These are phyloP conservation scores for Metarhizium rileyi DNA, from an alignment of 2,329 filamentous ascomycete genomes.

Conservation along the genomic window DNA sequence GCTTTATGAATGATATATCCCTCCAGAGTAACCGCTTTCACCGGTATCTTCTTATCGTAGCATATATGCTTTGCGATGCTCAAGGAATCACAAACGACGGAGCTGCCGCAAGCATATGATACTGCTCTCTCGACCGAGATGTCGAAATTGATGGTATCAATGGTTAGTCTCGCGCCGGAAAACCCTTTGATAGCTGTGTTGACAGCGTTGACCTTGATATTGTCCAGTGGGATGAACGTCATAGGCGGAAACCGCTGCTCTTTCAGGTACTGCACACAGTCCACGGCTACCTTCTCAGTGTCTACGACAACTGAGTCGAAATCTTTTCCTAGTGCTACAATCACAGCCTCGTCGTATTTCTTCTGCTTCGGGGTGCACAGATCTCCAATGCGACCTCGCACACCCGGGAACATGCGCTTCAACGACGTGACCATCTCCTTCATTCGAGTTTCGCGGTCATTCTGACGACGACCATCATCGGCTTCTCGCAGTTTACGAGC, in stretches of 20 bases:
- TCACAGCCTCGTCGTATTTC: conserved; percentile 89
- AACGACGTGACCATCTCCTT: conserved; percentile 79
- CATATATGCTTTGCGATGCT: conserved; percentile 82
- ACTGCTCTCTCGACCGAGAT: conserved; percentile 81
- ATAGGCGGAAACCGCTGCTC: conserved; percentile 80
- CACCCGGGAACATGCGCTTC: conserved; percentile 84
- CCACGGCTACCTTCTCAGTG: conserved; percentile 84
- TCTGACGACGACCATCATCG: conserved; percentile 76
- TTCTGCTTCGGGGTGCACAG: conserved; percentile 95
- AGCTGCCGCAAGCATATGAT: conserved; percentile 88
- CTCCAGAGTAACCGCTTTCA: conserved; percentile 89
- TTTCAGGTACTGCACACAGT: conserved; percentile 90
- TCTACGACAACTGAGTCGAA: conserved; percentile 95
- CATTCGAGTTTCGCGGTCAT: conserved; percentile 65
- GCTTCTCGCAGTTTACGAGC: conserved; percentile 74
- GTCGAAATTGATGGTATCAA: conserved; percentile 95
- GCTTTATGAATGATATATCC: conserved; percentile 97
- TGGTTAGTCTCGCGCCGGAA: conserved; percentile 75
- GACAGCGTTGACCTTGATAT: conserved; percentile 87
- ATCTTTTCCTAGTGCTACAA: conserved; percentile 82
- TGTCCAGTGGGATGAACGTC: conserved; percentile 93
- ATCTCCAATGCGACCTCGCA: conserved; percentile 81
- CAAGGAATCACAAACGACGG: conserved; percentile 85
- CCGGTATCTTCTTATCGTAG: conserved; percentile 73
- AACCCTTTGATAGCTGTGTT: conserved; percentile 88